These are phyloP conservation scores for Ceratocystis alfenasii DNA, from an alignment of 2,329 filamentous ascomycete species.

Conservation along the genomic window DNA sequence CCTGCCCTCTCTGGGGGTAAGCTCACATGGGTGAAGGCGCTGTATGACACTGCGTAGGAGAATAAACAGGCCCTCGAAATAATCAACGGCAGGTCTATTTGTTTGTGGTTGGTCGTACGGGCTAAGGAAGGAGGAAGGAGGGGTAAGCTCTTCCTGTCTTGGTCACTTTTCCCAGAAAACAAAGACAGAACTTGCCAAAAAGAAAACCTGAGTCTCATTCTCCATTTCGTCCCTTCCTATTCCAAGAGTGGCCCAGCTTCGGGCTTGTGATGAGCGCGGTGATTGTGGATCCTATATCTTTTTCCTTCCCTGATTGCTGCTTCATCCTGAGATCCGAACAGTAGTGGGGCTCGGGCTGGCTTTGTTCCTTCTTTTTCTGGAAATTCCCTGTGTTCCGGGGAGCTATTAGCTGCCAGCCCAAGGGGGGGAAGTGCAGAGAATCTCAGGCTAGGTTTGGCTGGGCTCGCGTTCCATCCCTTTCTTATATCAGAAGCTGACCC, in stretches of 20 bases:
- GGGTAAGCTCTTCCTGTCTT: not conserved
- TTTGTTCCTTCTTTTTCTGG: not conserved
- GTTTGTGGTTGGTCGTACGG: not conserved
- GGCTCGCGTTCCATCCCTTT: not conserved
- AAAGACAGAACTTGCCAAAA: not conserved
- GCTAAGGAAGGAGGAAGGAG: not conserved
- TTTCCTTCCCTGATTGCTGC: not conserved
- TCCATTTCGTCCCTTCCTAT: not conserved
- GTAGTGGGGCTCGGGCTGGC: not conserved
- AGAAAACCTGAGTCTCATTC: not conserved
- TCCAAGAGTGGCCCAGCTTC: not conserved
- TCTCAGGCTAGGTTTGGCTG: not conserved
- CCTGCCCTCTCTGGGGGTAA: too few relatives aligned
- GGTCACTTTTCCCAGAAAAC: not conserved
- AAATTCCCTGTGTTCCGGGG: not conserved
- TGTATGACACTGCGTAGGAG: too few relatives aligned
- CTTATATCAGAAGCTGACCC: conserved; percentile 3
- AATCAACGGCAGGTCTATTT: not conserved
- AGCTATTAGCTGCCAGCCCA: not conserved
- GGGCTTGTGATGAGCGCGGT: not conserved
- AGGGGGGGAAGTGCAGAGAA: not conserved
- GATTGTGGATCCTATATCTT: not conserved
- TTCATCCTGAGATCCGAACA: not conserved
- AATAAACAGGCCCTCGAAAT: too few relatives aligned
- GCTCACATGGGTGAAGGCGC: too few relatives aligned